Base-by-base conservation (phyloP, 2,329 filamentous ascomycete genomes). In the Fusarium brevicatenulatum region DNA sequence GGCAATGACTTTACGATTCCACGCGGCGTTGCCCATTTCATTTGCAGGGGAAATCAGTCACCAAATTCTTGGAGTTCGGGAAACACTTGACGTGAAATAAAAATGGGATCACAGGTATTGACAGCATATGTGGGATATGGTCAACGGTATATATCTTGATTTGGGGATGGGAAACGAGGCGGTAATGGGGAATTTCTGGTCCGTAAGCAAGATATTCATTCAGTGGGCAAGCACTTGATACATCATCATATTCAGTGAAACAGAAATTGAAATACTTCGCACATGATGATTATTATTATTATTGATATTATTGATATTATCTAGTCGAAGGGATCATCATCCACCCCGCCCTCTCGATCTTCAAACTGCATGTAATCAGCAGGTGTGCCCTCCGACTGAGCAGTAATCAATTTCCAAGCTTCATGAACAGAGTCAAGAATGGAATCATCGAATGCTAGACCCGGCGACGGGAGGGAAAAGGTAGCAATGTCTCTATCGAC, bases 311-410 rank as follows among this genome's bases (percentile, higher is more conserved):
- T 39, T 18, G 28, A 30, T 19, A 19, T 71, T 63, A 58, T 72
- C 58, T 74, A 78, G 57, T 89, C 84, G 70, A 87, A 88, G 54
- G 85, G 80, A 61, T 89, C 86, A 42, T 90, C 87, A 62, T 93
- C 90, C 37, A 88, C 88, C 66, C 82, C 84, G 19, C 86, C 87
- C 78, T 95, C 91, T 30, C 94, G 88, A 67, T 96, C 93, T 54
- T 91, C 88, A 80, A 97, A 97, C 25, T 88, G 85, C 88, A 98
- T 91, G 77, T 96, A 98, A 49, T 88, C 82, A 15, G 72, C 75
- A 10, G 77, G 80, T 23, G 84, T 83, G 23, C 85, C 84, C 23
- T 40, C 83, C 9, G 87, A 85, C 4, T 84, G 82, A 15, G 87
- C 88, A 73, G 89, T 84, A 8, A 95, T 86, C 54, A 85, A 83